phyloP scores from a whole-genome alignment of 2,329 filamentous ascomycete genomes.

The Arthrinium puccinioides region DNA sequence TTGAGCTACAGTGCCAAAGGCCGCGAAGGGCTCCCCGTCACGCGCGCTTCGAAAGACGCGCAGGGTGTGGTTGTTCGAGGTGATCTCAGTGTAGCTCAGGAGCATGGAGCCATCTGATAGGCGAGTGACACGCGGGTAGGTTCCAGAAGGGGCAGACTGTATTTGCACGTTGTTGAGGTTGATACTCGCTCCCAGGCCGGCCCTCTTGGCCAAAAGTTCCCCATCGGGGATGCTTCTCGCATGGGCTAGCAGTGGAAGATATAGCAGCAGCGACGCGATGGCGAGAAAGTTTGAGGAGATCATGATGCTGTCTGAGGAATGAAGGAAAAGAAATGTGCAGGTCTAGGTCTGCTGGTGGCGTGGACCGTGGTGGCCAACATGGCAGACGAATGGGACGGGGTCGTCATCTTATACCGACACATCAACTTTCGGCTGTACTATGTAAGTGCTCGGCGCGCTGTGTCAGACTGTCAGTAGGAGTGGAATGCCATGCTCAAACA shows the following conservation, averaged over 20 bases:
- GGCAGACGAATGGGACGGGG: no score
- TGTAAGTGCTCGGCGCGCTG: no score
- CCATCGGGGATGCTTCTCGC: background rate
- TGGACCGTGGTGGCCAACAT: no score
- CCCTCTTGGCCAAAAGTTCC: background rate
- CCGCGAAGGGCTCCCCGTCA: slow-evolving; percentile 24
- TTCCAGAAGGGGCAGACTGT: slow-evolving; percentile 14
- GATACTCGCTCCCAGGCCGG: background rate
- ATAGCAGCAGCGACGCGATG: background rate
- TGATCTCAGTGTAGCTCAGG: slow-evolving; percentile 25
- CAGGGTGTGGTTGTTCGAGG: slow-evolving; percentile 20
- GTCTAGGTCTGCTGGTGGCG: no score
- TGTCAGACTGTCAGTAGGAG: no score
- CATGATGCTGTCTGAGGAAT: no score
- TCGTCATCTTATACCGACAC: no score
- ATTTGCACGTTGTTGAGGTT: background rate
- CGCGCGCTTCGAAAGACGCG: slow-evolving; percentile 28
- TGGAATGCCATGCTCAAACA: no score
- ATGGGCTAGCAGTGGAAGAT: background rate
- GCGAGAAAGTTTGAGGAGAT: background rate
- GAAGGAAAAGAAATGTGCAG: no score
- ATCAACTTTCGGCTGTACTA: no score
- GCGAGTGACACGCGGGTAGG: slow-evolving; percentile 30
- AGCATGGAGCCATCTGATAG: slow-evolving; percentile 31
- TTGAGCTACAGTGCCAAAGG: slow-evolving; percentile 27